Evolutionary conservation across 192 early-diverging fungal species (phyloP), one percentile per base, ranked within the genome.

Genomic region (Umbelopsis isabellina): DNA sequence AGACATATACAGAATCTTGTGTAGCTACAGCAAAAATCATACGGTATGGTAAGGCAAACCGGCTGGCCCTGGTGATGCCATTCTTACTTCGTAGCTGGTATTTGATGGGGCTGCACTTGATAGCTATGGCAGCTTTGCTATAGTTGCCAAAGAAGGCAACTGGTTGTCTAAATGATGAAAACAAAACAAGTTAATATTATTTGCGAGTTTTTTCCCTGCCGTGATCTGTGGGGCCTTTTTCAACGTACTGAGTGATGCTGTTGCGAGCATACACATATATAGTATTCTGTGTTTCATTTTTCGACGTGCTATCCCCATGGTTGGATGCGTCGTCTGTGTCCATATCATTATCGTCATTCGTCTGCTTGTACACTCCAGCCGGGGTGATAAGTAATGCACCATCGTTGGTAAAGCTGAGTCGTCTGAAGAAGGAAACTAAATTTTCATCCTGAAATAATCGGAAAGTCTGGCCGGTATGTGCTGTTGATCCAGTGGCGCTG

Each of bases 361-460:
- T 30, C 10, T 70, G 53, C 16, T 82, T 86, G 55, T 85, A 88
- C 22, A 91, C 74, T 21, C 94, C 97, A 0, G 93, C 90, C 13
- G 97, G 94, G 0, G 92, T 85, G 9, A 95, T 67, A 15, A 98
- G 79, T 41, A 96, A 75, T 11, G 88, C 82, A 10, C 97, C 97
- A 75, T 98, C 97, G 11, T 95, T 93, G 20, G 93, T 92, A 71
- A 97, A 93, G 4, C 87, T 78, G 4, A 92, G 89, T 67, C 97
- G 80, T 52, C 97, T 80, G 78, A 98, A 98, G 77, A 97, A 98
- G 1, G 94, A 94, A 1, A 91, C 84, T 66, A 98, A 74, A 58
- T 87, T 95, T 77, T 98, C 96, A 80, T 95, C 94, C 71, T 92
- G 87, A 69, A 90, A 94, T 66, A 92, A 70, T 6, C 87, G 81